Percentiles rank a stretch among this genome's conserved stretches.
phyloP scores from a whole-genome alignment of 768 basidiomycete species.

The Dioszegia hungarica region DNA sequence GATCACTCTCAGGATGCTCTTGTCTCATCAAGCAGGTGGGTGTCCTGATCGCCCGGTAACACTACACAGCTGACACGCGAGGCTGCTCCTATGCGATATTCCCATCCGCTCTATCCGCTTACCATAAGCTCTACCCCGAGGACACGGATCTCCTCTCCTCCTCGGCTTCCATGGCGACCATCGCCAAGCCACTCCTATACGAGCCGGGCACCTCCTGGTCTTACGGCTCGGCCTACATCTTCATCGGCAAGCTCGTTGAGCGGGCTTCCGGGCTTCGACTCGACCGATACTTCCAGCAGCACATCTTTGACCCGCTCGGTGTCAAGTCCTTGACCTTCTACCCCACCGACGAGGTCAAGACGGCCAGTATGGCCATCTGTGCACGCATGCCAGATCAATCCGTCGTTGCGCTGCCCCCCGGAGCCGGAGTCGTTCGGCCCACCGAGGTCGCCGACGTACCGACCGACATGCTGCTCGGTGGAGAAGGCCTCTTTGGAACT shows the following conservation, averaged over 20 bases:
- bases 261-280: slow-evolving; percentile 11
- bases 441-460: not conserved
- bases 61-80: not conserved
- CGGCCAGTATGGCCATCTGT: slow-evolving; percentile 10
- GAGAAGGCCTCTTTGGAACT: slow-evolving; percentile 38
- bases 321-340: slow-evolving; percentile 10
- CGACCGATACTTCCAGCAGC: slow-evolving; percentile 10
- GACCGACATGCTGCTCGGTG: slow-evolving; percentile 10
- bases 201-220: slow-evolving; percentile 17
- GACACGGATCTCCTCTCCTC: not conserved
- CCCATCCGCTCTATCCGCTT: not conserved
- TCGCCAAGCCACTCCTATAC: slow-evolving; percentile 3
- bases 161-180: not conserved
- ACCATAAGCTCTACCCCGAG: not conserved
- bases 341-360: slow-evolving; percentile 8
- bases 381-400: not conserved
- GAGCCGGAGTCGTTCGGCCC: not conserved
- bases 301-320: slow-evolving; percentile 10
- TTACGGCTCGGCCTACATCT: slow-evolving; percentile 7
- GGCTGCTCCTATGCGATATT: not conserved
- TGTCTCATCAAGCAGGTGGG: slow-evolving; percentile 43
- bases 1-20: slow-evolving; percentile 38
- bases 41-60: no score
- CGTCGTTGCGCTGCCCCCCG: not conserved
- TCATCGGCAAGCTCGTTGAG: slow-evolving; percentile 14